Base-by-base conservation (phyloP, 2,329 filamentous ascomycete species). In the Blastomyces silverae region DNA sequence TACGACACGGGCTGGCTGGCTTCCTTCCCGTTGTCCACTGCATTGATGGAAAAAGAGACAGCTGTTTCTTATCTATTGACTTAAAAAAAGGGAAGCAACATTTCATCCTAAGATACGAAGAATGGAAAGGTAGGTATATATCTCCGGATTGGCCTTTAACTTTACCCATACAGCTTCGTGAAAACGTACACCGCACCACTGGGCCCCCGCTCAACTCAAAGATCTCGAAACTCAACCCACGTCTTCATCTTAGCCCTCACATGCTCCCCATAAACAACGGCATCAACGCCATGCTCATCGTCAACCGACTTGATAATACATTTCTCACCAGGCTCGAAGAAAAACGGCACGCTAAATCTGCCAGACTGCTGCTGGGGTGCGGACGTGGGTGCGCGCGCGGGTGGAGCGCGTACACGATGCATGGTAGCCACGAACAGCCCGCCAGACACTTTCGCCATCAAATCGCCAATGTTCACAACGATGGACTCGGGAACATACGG, bases 401-500 rank as follows among this genome's bases (percentile, higher is more conserved):
- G 52, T 22, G 67, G 70, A 17, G 71, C 73, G 39, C 77, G 72
- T 2, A 82, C 79, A 2, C 79, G 75, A 70, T 81, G 79, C 71
- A 76, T 76, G 1, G 79, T 81, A 13, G 79, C 79, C 11, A 79
- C 75, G 68, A 80, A 81, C 50, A 72, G 67, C 7, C 76, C 76
- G n/a, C 78, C 77, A 20, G 76, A 79, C 6, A 78, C 74, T 50
- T 71, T 70, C 5, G 75, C 76, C 71, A 81, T 77, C 56, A 81
- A 70, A 67, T 82, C 79, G 39, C 77, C 77, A 53, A 80, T 76
- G 64, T 81, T 81, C 55, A 81, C 78, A 0, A 81, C 77, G 13
- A 81, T 72, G 0, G 75, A 77, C 8, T 73, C 75, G 0, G 75
- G 74, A 3, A 81, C 70, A 63, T 78, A 78, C 0, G 78, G 76